Conservation (phyloP, 2,329 filamentous ascomycete genomes). For the Fusarium oxysporum region DNA sequence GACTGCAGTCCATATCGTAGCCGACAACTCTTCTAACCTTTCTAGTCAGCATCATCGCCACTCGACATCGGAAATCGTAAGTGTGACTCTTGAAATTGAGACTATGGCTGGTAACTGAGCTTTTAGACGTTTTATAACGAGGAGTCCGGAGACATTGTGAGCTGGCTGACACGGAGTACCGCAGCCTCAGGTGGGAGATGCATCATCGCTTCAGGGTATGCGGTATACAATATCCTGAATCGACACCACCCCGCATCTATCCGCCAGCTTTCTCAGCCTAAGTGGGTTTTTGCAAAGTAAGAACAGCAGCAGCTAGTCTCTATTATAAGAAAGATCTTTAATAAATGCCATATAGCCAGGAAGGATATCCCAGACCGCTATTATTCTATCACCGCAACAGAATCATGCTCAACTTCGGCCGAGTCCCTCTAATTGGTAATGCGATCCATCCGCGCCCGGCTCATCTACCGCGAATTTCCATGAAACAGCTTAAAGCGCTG, state of each 20-base stretch:
- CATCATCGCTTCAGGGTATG: conserved; percentile 72
- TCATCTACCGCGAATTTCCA: conserved; percentile 61
- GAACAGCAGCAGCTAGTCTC: conserved; percentile 34
- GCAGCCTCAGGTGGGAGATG: conserved; percentile 73
- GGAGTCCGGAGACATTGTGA: conserved; percentile 73
- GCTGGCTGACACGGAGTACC: conserved; percentile 71
- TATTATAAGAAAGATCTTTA: not conserved
- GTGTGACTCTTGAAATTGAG: conserved; percentile 6
- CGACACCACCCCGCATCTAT: conserved; percentile 64
- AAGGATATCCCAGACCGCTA: conserved; percentile 61
- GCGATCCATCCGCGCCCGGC: conserved; percentile 62
- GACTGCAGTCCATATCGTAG: conserved; percentile 66
- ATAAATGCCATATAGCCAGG: not conserved
- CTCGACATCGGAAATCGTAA: conserved; percentile 67
- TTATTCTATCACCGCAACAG: conserved; percentile 63
- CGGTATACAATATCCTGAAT: conserved; percentile 76
- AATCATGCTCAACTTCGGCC: conserved; percentile 69
- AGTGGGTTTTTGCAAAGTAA: conserved; percentile 75
- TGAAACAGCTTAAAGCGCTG: conserved; percentile 65
- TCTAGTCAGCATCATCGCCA: conserved; percentile 68
- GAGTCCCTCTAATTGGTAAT: conserved; percentile 65
- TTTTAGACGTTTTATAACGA: conserved; percentile 76
- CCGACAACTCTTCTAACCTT: conserved; percentile 62
- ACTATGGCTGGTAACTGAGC: fast-evolving
- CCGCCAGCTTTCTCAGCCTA: conserved; percentile 66